Base-by-base conservation (phyloP, 2,329 filamentous ascomycete species). In the Cladophialophora carrionii region DNA sequence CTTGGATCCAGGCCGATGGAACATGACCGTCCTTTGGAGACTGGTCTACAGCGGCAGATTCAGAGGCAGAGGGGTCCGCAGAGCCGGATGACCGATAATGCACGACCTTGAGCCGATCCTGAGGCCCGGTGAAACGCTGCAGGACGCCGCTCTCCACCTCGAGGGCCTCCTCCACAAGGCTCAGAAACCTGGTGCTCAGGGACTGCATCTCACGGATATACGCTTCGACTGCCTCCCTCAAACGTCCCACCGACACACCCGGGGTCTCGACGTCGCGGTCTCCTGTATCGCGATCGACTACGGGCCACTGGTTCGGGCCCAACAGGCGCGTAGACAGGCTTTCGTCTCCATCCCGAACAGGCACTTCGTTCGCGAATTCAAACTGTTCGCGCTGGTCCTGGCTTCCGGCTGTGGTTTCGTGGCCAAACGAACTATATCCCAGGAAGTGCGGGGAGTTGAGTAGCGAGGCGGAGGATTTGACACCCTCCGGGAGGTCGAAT, bases 371-470 rank as follows among this genome's bases (percentile, higher is more conserved):
- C 14, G 83, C 85, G 24, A 68, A 46, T 71, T 88, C 85, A 55
- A 86, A 83, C 69, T 88, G 85, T 72, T 88, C 85, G 20, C 85
- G 76, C 20, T 78, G 74, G 71, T 88, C 85, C 14, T 74, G 70
- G 58, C 76, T 74, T 0, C 84, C 83, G 0, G 83, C 81, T 1
- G 86, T 88, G 0, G 76, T 84, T 72, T 88, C 86, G 26, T 81
- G 77, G 0, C 84, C 85, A 20, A 80, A 79, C 0, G 77, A 80
- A 66, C 83, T 85, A 71, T 87, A 88, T 0, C 86, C 86, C 2
- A 88, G 76, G 62, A 88, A 87, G 71, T 87, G 85, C 9, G 85
- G 84, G 1, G 83, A 87, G 29, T 85, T 83, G 29, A 78, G 74
- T 20, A 76, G 63, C 8, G 70, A 71, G 6, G 65, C 69, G 1